Evolutionary conservation across 306 rosid genomes (phyloP).

Genomic region (Cercis canadensis): DNA sequence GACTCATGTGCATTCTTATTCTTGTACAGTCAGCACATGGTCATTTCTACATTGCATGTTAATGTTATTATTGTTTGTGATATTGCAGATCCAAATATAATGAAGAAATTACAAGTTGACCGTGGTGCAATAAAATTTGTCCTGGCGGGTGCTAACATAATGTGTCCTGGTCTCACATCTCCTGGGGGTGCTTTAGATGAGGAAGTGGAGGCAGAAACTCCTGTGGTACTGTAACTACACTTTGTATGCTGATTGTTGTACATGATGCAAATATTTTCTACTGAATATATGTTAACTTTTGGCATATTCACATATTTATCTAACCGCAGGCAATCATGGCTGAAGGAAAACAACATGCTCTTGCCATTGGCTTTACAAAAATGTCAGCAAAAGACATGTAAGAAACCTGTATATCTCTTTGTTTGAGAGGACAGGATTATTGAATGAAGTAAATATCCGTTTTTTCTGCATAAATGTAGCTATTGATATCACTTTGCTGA

Average conservation of each 20-base stretch:
- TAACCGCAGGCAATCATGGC: slow-evolving; percentile 96
- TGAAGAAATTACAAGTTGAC: slow-evolving; percentile 95
- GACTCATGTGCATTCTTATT: no score
- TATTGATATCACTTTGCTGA: neutral
- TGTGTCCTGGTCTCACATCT: slow-evolving; percentile 99
- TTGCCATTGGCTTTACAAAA: slow-evolving; percentile 97
- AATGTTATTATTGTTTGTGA: slow-evolving; percentile 56
- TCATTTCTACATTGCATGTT: no score
- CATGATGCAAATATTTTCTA: slow-evolving; percentile 10
- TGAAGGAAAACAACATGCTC: slow-evolving; percentile 98
- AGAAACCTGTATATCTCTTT: slow-evolving; percentile 42
- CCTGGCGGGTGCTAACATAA: slow-evolving; percentile 96
- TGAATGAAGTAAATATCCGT: slow-evolving; percentile 27
- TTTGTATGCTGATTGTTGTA: slow-evolving; percentile 19
- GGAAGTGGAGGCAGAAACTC: slow-evolving; percentile 82
- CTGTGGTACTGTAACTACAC: slow-evolving; percentile 70
- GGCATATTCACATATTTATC: slow-evolving; percentile 21
- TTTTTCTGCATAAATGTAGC: neutral
- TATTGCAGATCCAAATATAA: slow-evolving; percentile 83
- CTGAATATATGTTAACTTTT: slow-evolving; percentile 34
- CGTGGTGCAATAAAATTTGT: slow-evolving; percentile 96
- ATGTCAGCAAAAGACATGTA: slow-evolving; percentile 98
- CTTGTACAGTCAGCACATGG: no score
- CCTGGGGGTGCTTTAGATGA: slow-evolving; percentile 93
- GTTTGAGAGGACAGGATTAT: slow-evolving; percentile 17